Evolutionary conservation across 441 rosid genomes (phyloP), one percentile per base, ranked within the genome.

Genomic region (California macrophylla): DNA sequence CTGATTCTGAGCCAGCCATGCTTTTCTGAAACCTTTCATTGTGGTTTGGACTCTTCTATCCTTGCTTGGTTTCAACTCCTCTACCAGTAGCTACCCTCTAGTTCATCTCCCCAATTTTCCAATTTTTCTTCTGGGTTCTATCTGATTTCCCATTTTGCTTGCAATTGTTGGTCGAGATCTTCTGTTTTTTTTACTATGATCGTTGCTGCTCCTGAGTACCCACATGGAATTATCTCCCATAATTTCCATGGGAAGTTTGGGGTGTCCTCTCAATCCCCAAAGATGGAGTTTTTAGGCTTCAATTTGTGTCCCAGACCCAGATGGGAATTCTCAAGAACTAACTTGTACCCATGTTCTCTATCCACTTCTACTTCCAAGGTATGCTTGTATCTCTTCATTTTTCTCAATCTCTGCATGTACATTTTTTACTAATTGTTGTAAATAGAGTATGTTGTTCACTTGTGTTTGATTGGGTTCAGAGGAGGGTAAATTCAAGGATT

Each of bases 351-450:
- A n/a, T 50, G 58, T 15, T 50, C 58, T 16, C 6, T 2, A 16
- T 50, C 58, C 58, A 16, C 58, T 5, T 50, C 58, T 18, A 50
- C 58, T 50, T 50, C 58, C 58, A 50, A 50, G 58, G 58, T 50
- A 50, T 40, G 47, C 47, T 10, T 40, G 47, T 40, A 2, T 40
- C n/a, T 40, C 47, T 40, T 40, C n/a, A 10, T 40, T 40, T 40
- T 40, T 40, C 23, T 50, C 58, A 50, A 2, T 47, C 9, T 47
- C 56, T 45, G 16, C 13, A 40, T 7, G 13, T 40, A 9, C 47
- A 40, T 42, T 42, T 42, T 42, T 42, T 15, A 42, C 10, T 42
- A 42, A 42, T 42, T 42, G 50, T 16, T n/a, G 58, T 50, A 5
- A 0, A 4, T 50, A 6, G 54, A 47, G 20, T 15, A 47, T 47